Evolutionary conservation across 1,139 yeast genomes (phyloP).

Genomic region (Kodamaea sp.): DNA sequence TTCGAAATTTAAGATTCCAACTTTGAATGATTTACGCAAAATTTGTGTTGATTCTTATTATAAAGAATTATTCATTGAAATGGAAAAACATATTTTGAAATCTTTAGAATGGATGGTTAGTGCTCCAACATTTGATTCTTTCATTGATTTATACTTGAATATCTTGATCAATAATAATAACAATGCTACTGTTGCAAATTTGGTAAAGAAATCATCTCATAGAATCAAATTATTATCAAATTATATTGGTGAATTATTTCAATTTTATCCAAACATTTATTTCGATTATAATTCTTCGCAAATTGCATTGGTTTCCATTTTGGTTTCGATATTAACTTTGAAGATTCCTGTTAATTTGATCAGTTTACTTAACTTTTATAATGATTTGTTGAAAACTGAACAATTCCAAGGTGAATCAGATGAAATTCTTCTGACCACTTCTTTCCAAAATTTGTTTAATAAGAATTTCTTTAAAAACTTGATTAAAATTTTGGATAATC

Average conservation of each 20-base stretch:
- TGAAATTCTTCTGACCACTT: conserved; percentile 18
- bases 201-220: conserved; percentile 27
- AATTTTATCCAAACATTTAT: conserved; percentile 58
- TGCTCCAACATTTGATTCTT: conserved; percentile 58
- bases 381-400: conserved; percentile 16
- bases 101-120: conserved; percentile 55
- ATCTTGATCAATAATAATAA: conserved; percentile 15
- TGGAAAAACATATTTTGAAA: conserved; percentile 66
- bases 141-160: conserved; percentile 52
- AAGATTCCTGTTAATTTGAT: conserved; percentile 27
- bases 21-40: conserved; percentile 50
- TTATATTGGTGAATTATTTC: conserved; percentile 62
- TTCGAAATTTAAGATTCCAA: conserved; percentile 62
- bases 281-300: conserved; percentile 54
- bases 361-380: conserved; percentile 20
- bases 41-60: conserved; percentile 64
- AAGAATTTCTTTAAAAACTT: conserved; percentile 28
- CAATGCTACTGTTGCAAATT: conserved; percentile 22
- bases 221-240: conserved; percentile 54
- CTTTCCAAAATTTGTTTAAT: conserved; percentile 25
- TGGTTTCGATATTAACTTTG: conserved; percentile 15
- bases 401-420: conserved; percentile 9
- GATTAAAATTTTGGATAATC: conserved; percentile 41
- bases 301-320: conserved; percentile 43
- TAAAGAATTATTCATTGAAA: conserved; percentile 56